Conservation (phyloP, 768 basidiomycete species). For the Boletus rubescentipes region DNA sequence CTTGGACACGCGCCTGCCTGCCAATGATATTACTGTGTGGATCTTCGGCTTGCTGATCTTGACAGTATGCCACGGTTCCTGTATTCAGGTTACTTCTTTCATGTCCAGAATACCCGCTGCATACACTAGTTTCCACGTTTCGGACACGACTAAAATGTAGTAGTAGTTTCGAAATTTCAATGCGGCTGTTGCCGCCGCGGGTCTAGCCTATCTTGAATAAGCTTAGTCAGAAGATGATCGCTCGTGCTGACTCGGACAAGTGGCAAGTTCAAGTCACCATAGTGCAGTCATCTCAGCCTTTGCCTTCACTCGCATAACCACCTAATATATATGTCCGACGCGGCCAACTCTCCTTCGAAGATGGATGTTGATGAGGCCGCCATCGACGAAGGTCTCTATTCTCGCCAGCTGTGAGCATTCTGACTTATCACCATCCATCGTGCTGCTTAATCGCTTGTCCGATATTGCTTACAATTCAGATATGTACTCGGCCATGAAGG, state of each 20-base stretch:
- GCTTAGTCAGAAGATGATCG: slow-evolving; percentile 22
- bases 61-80: background rate
- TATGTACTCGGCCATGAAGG: slow-evolving; percentile 98
- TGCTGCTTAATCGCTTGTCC: slow-evolving; percentile 12
- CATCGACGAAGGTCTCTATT: slow-evolving; percentile 93
- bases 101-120: background rate
- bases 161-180: too few relatives aligned
- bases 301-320: slow-evolving; percentile 1
- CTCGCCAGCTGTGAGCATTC: slow-evolving; percentile 79
- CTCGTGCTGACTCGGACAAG: too few relatives aligned
- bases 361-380: slow-evolving; percentile 88
- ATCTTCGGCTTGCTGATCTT: background rate
- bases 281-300: slow-evolving; percentile 3
- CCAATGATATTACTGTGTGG: background rate
- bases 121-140: background rate
- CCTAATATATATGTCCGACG: slow-evolving; percentile 34
- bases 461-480: slow-evolving; percentile 39
- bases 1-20: too few relatives aligned
- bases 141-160: background rate
- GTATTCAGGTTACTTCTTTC: background rate
- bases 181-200: too few relatives aligned
- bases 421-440: slow-evolving; percentile 15
- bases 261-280: too few relatives aligned
- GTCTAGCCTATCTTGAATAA: too few relatives aligned
- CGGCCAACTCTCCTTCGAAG: slow-evolving; percentile 39